Conservation (phyloP, 441 rosid genomes). For the Raphanus hybrid region DNA sequence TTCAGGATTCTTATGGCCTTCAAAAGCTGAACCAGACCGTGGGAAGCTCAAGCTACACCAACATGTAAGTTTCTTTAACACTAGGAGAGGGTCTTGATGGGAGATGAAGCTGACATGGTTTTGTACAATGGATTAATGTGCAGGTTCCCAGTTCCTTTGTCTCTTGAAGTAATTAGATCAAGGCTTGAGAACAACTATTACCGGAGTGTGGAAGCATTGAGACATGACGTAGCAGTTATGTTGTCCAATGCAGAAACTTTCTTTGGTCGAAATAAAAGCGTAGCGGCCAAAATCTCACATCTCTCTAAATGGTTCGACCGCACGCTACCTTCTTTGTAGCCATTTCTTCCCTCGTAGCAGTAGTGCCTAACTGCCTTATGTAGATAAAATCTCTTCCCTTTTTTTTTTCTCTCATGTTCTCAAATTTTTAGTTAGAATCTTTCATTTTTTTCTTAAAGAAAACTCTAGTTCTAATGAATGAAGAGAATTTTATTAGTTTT, state of each 20-base stretch:
- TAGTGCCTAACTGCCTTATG: slow-evolving; percentile 3
- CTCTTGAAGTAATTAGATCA: slow-evolving; percentile 66
- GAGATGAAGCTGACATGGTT: slow-evolving; percentile 25
- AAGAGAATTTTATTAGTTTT: neutral
- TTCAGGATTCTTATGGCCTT: no score
- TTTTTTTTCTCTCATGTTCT: neutral
- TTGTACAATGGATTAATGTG: slow-evolving; percentile 26
- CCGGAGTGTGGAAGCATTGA: slow-evolving; percentile 74
- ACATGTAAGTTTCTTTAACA: no score
- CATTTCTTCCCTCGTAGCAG: slow-evolving; percentile 5
- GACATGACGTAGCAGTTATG: slow-evolving; percentile 79
- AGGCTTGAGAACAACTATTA: slow-evolving; percentile 90
- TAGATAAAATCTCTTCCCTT: slow-evolving; percentile 15
- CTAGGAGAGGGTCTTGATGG: slow-evolving; percentile 4
- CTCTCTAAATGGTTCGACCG: slow-evolving; percentile 64
- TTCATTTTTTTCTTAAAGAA: neutral
- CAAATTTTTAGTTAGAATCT: slow-evolving; percentile 33
- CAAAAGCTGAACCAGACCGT: no score
- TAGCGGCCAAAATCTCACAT: slow-evolving; percentile 57
- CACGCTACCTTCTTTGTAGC: slow-evolving; percentile 55
- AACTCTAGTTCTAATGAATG: slow-evolving; percentile 26
- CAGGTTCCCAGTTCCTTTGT: slow-evolving; percentile 94
- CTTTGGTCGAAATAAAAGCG: slow-evolving; percentile 63
- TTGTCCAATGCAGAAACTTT: slow-evolving; percentile 70
- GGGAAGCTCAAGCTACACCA: no score